Base-by-base conservation (phyloP, 1,284 basidiomycete species). In the Leccinum angustisporum region DNA sequence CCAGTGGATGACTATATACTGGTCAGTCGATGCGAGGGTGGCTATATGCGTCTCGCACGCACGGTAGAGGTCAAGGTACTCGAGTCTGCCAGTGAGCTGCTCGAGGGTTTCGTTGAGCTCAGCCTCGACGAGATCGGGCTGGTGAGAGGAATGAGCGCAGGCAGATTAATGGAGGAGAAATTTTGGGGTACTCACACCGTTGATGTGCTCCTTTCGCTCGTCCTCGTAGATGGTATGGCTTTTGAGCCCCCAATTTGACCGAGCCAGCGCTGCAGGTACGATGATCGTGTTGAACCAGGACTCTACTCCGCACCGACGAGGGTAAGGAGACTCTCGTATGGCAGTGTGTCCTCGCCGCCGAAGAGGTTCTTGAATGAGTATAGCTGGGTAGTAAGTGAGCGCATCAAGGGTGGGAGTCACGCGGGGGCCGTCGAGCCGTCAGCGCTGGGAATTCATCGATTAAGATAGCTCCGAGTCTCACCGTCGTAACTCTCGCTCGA, bases 221-320 rank as follows among this genome's bases (percentile, higher is more conserved):
- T 99, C 97, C 76, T 98, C 95, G 79, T 98, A 98, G 79, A 99
- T 93, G 48, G 97, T 97, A 80, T 99, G 97, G 77, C 93, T 95
- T 62, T 98, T 2, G 94, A 94, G 53, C 97, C 97, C 72, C 34
- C n/a, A 36, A 36, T 36, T 95, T 90, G 51, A 99, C 94, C 3
- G 63, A 97, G 84, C 25, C 25, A 25, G 25, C 25, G 25, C 25
- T 25, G 25, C 25, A 3, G 25, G 25, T 25, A 25, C 25, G 25
- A 25, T 25, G n/a, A n/a, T n/a, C 25, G 25, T 25, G 25, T 25
- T 25, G 25, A 25, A 25, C 25, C 25, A 25, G 25, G 25, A 25
- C 25, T 25, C 25, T 25, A 25, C 25, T 25, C 25, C 25, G 25
- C 25, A 25, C 25, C 25, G 25, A 25, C 25, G 25, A 25, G 25